Base-by-base conservation (phyloP, 2,329 filamentous ascomycete species). In the Colletotrichum destructivum region DNA sequence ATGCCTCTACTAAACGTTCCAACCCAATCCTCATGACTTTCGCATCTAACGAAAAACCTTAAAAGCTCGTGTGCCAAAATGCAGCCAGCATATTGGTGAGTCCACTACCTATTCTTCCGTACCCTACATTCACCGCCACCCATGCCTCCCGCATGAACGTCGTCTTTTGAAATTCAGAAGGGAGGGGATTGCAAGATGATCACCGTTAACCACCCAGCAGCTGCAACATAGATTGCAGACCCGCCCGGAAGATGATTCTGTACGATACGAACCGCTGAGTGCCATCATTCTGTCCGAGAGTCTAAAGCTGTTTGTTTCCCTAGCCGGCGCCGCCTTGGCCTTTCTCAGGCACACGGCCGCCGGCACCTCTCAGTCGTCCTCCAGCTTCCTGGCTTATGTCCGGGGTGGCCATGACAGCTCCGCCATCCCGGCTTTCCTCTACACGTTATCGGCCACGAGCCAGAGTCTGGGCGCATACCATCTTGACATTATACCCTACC, bases 391-490 rank as follows among this genome's bases (percentile, higher is more conserved):
- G 46, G n/a, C 2, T 16, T 61, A 49, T 18, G 26, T 49, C 42
- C 26, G 44, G 26, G 16, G 44, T n/a, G 26, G 44, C 26, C 44
- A 21, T 61, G 26, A 47, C 42, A 61, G 8, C 18, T 35, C 67
- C 18, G 62, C 46, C 7, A 15, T 57, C 16, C 62, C 68, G 8
- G 62, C 68, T 9, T 12, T 66, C 13, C 21, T 66, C 4, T 61
- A 62, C 21, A 66, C 62, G 9, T 4, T 51, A 13, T 23, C 62
- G 5, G 55, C 67, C 6, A 49, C 44, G 2, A 31, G 38, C 21
- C 62, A 66, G 40, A 44, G 49, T 11, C 21, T 56, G n/a, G 68
- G 56, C 2, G 68, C 62, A 16, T 52, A 38, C 13, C 26, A 62
- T 15, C 55, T 66, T 18, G 40, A 47, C 4, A 21, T 56, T 4